These are phyloP conservation scores for Daldinia decipiens DNA, from an alignment of 495 filamentous ascomycete species.

Conservation along the genomic window DNA sequence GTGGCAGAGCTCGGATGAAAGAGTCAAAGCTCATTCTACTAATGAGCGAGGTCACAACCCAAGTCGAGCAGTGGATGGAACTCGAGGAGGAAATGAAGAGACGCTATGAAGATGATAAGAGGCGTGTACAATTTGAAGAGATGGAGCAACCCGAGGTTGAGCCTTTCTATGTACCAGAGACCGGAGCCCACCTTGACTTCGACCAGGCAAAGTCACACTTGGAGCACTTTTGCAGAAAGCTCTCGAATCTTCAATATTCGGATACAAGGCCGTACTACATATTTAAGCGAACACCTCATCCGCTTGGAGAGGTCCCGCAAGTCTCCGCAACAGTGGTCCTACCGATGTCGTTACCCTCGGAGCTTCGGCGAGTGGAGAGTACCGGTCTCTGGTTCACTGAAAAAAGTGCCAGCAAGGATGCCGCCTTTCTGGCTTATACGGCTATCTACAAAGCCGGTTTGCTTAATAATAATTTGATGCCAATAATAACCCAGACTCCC, in stretches of 20 bases:
- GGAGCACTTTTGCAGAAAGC: constrained; percentile 78
- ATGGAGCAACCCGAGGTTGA: constrained; percentile 53
- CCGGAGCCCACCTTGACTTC: constrained; percentile 77
- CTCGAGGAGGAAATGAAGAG: constrained; percentile 79
- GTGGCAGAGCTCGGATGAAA: constrained; percentile 80
- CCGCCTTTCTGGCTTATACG: constrained; percentile 83
- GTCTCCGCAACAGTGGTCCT: constrained; percentile 69
- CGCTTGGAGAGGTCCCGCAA: constrained; percentile 46
- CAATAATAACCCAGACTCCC: constrained; percentile 56
- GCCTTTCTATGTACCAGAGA: constrained; percentile 59
- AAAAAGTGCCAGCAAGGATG: constrained; percentile 79
- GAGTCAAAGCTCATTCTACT: constrained; percentile 79
- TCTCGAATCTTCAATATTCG: constrained; percentile 66
- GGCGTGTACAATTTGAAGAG: constrained; percentile 64
- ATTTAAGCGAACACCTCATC: constrained; percentile 20
- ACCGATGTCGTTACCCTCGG: constrained; percentile 73
- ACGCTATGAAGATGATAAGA: constrained; percentile 75
- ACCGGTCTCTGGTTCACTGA: constrained; percentile 72
- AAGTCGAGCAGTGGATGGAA: constrained; percentile 62
- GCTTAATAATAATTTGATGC: constrained; percentile 83
- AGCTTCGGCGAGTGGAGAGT: constrained; percentile 67
- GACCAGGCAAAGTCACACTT: constrained; percentile 79
- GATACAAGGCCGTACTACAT: constrained; percentile 64
- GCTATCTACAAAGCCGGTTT: constrained; percentile 74
- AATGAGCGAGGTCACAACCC: constrained; percentile 46